These are phyloP conservation scores for Gossypium anomalum DNA, from an alignment of 345 rosid genomes.

Conservation along the genomic window DNA sequence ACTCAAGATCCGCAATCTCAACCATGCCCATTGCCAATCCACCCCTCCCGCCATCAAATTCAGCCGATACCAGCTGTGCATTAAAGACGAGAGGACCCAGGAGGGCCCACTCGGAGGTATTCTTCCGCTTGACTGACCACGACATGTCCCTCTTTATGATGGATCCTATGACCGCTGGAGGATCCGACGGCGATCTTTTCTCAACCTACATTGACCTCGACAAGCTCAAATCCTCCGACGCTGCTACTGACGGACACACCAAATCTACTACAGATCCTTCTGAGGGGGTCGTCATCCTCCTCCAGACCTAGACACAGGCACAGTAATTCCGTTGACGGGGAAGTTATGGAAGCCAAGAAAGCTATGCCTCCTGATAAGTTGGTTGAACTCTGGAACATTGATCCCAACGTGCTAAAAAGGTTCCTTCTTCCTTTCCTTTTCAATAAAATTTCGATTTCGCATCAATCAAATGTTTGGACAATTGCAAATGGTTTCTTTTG, in stretches of 20 bases:
- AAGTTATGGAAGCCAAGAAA: constrained; percentile 62
- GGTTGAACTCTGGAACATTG: constrained; percentile 63
- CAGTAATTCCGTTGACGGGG: constrained; percentile 56
- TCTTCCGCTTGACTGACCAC: constrained; percentile 25
- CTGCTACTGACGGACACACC: background rate
- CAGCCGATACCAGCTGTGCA: background rate
- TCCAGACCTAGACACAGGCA: constrained; percentile 35
- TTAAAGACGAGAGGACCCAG: constrained; percentile 26
- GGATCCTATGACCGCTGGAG: constrained; percentile 29
- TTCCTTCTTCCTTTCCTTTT: constrained; percentile 9
- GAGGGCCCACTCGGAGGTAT: constrained; percentile 54
- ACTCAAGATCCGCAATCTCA: background rate
- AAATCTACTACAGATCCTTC: constrained; percentile 15
- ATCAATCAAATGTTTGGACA: background rate
- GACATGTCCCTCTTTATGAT: constrained; percentile 46
- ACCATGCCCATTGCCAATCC: background rate
- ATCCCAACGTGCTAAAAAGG: constrained; percentile 77
- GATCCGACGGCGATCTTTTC: constrained; percentile 50
- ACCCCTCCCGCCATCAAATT: background rate
- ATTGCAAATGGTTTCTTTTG: background rate
- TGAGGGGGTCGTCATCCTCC: constrained; percentile 15
- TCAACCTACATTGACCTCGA: constrained; percentile 56
- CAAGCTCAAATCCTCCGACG: constrained; percentile 20
- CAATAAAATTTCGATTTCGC: background rate
- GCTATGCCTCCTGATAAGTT: constrained; percentile 76